A percentile compares a stretch with the other conserved stretches of the same genome.
Conservation (phyloP, 352 stramenopile species). For the Labyrinthula sp. region DNA sequence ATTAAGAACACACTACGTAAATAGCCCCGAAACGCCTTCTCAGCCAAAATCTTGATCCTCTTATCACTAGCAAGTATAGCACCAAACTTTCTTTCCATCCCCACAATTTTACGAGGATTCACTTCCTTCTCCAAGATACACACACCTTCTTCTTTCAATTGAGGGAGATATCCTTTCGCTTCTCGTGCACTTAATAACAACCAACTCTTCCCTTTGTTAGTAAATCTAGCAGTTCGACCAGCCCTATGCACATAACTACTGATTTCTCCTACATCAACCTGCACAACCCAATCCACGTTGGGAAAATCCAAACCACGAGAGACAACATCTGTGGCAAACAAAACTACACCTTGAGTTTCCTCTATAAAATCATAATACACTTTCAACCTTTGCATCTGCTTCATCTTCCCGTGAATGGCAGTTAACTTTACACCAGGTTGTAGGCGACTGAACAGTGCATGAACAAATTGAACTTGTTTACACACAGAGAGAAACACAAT, state of each 20-base stretch:
- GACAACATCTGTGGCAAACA: conserved; percentile 96
- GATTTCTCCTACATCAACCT: conserved; percentile 82
- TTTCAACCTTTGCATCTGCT: conserved; percentile 85
- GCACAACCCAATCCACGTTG: conserved; percentile 90
- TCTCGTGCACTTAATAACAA: conserved; percentile 72
- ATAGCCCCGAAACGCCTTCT: conserved; percentile 96
- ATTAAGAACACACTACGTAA: conserved; percentile 81
- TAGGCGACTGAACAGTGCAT: conserved; percentile 80
- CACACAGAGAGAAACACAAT: conserved; percentile 96
- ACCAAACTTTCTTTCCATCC: conserved; percentile 66
- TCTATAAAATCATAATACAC: conserved; percentile 91
- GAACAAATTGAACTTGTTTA: conserved; percentile 69
- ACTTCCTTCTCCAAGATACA: conserved; percentile 83
- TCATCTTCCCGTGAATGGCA: conserved; percentile 93
- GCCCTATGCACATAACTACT: conserved; percentile 95
- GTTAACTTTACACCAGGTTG: conserved; percentile 84
- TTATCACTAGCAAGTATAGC: conserved; percentile 60
- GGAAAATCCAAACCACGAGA: conserved; percentile 92
- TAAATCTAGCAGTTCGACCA: conserved; percentile 71
- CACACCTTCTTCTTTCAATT: conserved; percentile 68
- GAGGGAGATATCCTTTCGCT: conserved; percentile 54
- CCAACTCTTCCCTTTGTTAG: conserved; percentile 61
- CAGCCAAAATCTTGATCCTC: conserved; percentile 73
- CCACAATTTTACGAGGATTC: conserved; percentile 80
- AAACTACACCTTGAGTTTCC: conserved; percentile 43